Conservation (phyloP, 805 yeast species). For the Candida verbasci region DNA sequence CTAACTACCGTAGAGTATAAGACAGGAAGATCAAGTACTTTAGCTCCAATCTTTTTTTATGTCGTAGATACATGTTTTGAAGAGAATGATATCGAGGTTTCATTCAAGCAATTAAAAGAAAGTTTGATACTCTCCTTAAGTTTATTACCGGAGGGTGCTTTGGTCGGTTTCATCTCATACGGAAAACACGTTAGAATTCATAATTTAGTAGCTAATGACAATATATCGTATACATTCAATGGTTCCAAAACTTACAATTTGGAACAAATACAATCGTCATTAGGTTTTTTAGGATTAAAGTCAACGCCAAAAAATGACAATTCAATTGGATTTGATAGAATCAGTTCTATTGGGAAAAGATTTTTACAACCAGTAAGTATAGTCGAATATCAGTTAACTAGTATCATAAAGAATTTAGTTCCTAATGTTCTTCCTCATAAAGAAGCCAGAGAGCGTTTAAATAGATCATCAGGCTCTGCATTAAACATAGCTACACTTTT, state of each 20-base stretch:
- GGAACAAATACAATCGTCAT: slow-evolving; percentile 41
- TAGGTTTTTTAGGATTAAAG: slow-evolving; percentile 38
- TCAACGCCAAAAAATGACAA: slow-evolving; percentile 5
- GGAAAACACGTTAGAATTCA: slow-evolving; percentile 60
- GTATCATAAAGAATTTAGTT: slow-evolving; percentile 45
- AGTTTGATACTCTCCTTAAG: slow-evolving; percentile 40
- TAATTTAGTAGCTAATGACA: slow-evolving; percentile 38
- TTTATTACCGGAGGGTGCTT: slow-evolving; percentile 50
- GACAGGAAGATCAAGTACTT: slow-evolving; percentile 31
- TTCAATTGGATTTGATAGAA: slow-evolving; percentile 6
- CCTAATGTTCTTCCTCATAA: slow-evolving; percentile 47
- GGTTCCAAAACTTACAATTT: slow-evolving; percentile 50
- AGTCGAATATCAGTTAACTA: slow-evolving; percentile 48
- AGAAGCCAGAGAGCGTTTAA: slow-evolving; percentile 40
- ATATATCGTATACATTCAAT: slow-evolving; percentile 44
- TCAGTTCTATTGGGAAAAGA: slow-evolving; percentile 18
- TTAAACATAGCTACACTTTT: slow-evolving; percentile 42
- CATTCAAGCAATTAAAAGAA: slow-evolving; percentile 44
- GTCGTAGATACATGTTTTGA: slow-evolving; percentile 57
- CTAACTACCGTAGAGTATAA: slow-evolving; percentile 52
- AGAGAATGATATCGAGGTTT: slow-evolving; percentile 43
- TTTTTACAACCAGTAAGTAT: slow-evolving; percentile 45
- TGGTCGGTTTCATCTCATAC: slow-evolving; percentile 54
- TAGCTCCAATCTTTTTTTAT: slow-evolving; percentile 47
- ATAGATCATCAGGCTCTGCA: slow-evolving; percentile 59